Evolutionary conservation across 768 basidiomycete genomes (phyloP), one percentile per base, ranked within the genome.

Genomic region (Russula emetica): DNA sequence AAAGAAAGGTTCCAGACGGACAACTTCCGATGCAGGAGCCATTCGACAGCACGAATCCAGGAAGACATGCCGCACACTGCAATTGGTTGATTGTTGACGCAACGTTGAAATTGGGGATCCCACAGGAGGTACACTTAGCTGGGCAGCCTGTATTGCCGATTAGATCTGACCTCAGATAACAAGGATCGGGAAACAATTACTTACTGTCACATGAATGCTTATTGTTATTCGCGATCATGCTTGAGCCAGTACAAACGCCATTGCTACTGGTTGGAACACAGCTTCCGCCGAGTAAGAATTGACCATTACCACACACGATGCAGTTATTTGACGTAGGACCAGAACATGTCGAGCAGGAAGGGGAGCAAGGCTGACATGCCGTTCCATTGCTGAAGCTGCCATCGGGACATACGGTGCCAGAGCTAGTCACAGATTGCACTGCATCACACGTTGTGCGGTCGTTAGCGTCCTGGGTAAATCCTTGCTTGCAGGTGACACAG

Each of bases 201-300:
- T 74, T 70, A 92, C 92, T 82, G 70, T 94, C 90, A 71, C 93
- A 95, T 69, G 85, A 83, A n/a, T 81, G 76, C 75, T 93, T 94
- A 71, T 82, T 80, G 69, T 91, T 92, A 68, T 96, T 88, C 24
- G 85, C 91, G 40, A 94, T 82, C 66, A 90, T 76, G 52, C 78
- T 82, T 11, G 88, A 80, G 8, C 85, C 85, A 51, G 82, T 76
- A 75, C 94, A 96, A 10, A 90, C 83, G 3, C 94, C 94, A 64
- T 82, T 79, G 18, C 74, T 74, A 70, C 85, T 82, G 36, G 86
- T 78, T 53, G 78, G 73, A 20, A 93, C 89, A 71, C 94, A 94
- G 51, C 72, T 78, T 0, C 90, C 88, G 55, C 87, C 85, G 61
- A 90, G 79, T 22, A 81, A 72, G 67, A 82, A 90, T 54, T 78